Base-by-base conservation (phyloP, 352 stramenopile genomes). In the Globisporangium parvum region DNA sequence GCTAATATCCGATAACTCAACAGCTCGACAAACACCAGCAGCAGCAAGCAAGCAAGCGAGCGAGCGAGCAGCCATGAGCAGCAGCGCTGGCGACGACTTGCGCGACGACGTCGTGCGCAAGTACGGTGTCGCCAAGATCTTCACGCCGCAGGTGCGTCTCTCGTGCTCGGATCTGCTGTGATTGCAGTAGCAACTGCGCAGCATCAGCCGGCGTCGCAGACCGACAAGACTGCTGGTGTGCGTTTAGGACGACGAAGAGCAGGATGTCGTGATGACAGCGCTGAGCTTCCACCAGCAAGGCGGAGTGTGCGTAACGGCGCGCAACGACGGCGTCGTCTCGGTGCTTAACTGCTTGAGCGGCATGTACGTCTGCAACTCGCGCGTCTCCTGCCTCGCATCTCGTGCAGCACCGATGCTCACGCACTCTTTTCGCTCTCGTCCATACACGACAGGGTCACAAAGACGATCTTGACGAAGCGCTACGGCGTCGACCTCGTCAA, bases 401-500 rank as follows among this genome's bases (percentile, higher is more conserved):
- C 20, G 23, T 20, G 35, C 40, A 2, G 4, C 37, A n/a, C 14
- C 12, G 31, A 26, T 53, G 28, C 33, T 45, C 17, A 31, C 40
- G n/a, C 20, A 23, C 52, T 48, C 9, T 57, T 9, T 17, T n/a
- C n/a, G n/a, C 33, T 26, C 15, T 51, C 40, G 23, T 15, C 20
- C 21, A n/a, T n/a, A 51, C 9, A 8, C 15, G 23, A 24, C 52
- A 95, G 85, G 47, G 72, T 88, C 60, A 82, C 75, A 53, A 95
- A 95, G 70, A 89, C 80, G 23, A 89, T 95, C 56, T 75, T 91
- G 51, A 87, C 80, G 42, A 91, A 92, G 64, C 78, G 77, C 55
- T 95, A 93, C 52, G 85, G 85, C 49, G 77, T 88, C 47, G 85
- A 87, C 41, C 69, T 92, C 53, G 68, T 92, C 58, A 70, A 69